Evolutionary conservation across 441 rosid genomes (phyloP).

Genomic region (Brassica balearica): DNA sequence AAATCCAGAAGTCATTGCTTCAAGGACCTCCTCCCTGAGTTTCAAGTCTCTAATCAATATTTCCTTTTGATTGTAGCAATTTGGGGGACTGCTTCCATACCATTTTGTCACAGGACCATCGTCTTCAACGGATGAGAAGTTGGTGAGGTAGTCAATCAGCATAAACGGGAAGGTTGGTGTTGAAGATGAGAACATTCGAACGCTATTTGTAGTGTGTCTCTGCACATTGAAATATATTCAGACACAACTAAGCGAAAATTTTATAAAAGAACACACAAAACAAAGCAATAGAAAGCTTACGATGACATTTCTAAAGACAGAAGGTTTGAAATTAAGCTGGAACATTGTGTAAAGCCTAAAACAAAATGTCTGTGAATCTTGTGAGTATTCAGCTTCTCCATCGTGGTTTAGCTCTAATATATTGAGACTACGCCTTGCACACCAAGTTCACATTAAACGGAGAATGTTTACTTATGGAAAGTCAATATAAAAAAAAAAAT

Average conservation of each 20-base stretch:
- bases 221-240: background rate
- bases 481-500: background rate
- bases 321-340: background rate
- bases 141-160: constrained; percentile 5
- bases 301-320: background rate
- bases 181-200: constrained; percentile 10
- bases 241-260: background rate
- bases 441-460: background rate
- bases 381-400: background rate
- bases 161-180: constrained; percentile 18
- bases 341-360: constrained; percentile 16
- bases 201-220: constrained; percentile 8
- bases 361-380: background rate
- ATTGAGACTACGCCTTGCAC: background rate
- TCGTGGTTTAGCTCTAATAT: background rate
- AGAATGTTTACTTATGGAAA: background rate
- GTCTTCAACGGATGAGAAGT: background rate
- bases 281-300: constrained; percentile 6
- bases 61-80: background rate
- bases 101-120: background rate
- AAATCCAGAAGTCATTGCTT: constrained; percentile 20
- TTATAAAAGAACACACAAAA: background rate
- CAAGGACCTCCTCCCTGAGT: constrained; percentile 7
- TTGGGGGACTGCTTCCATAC: background rate
- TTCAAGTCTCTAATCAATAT: constrained; percentile 17